phyloP scores from a whole-genome alignment of 805 yeast genomes.

The Starmerella stellata region DNA sequence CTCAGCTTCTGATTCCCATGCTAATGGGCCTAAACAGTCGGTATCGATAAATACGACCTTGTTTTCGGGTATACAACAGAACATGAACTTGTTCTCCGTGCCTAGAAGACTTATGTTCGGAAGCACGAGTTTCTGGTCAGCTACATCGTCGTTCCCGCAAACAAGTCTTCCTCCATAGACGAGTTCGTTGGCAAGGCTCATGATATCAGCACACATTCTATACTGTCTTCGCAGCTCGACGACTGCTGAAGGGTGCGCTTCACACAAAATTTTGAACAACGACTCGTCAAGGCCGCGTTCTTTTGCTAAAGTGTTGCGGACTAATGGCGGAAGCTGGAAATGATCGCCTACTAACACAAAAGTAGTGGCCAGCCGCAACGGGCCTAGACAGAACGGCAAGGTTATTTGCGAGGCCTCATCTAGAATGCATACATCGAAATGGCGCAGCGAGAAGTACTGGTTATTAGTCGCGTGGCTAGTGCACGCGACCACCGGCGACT shows the following conservation, averaged over 20 bases:
- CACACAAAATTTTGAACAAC: constrained; percentile 57
- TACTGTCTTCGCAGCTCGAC: constrained; percentile 67
- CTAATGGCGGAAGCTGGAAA: constrained; percentile 78
- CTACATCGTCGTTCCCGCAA: constrained; percentile 58
- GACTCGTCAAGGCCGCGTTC: constrained; percentile 52
- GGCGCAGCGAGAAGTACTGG: constrained; percentile 36
- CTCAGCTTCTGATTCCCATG: constrained; percentile 35
- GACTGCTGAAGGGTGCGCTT: constrained; percentile 54
- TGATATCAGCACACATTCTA: constrained; percentile 80
- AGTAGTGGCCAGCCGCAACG: constrained; percentile 54
- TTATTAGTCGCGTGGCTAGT: constrained; percentile 68
- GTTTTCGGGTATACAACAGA: constrained; percentile 30
- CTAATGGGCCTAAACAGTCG: constrained; percentile 38
- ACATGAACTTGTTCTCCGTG: constrained; percentile 17
- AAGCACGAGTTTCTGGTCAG: constrained; percentile 36
- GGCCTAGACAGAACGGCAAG: constrained; percentile 80
- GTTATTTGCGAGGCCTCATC: constrained; percentile 97
- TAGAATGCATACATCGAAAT: constrained; percentile 79
- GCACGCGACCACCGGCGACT: constrained; percentile 63
- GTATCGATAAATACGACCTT: constrained; percentile 68
- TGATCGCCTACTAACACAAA: constrained; percentile 95
- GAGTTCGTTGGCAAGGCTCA: constrained; percentile 61
- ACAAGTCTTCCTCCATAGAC: constrained; percentile 58
- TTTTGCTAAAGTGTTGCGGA: constrained; percentile 48
- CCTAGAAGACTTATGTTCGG: constrained; percentile 23